Conservation (phyloP, 208 protist genomes). For the Wallacemonas sp. region DNA sequence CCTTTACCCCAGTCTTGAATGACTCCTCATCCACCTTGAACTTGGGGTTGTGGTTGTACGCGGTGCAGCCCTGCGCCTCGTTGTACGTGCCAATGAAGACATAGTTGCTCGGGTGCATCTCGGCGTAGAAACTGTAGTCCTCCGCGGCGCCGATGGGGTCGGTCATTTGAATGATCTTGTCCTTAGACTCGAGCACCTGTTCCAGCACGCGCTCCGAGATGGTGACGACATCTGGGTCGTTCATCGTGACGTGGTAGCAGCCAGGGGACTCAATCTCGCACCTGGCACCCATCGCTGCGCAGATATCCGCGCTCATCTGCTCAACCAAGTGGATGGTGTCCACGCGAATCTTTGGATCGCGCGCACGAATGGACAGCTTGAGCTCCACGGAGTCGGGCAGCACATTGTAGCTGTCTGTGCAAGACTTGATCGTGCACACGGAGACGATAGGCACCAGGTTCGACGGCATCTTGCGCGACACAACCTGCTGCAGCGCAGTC, state of each 20-base stretch:
- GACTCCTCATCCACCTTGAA: constrained; percentile 56
- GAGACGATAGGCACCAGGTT: constrained; percentile 45
- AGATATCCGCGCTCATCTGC: constrained; percentile 36
- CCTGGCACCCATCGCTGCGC: constrained; percentile 28
- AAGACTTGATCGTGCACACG: constrained; percentile 36
- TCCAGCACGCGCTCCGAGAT: constrained; percentile 36
- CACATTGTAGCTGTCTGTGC: constrained; percentile 59
- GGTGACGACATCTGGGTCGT: constrained; percentile 35
- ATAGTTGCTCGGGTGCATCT: constrained; percentile 42
- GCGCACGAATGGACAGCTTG: constrained; percentile 47
- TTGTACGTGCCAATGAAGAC: constrained; percentile 51
- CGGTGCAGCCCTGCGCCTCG: constrained; percentile 24
- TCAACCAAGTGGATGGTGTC: constrained; percentile 27
- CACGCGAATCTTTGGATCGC: constrained; percentile 31
- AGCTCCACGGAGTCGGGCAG: constrained; percentile 51
- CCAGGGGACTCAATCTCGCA: constrained; percentile 32
- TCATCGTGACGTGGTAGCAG: constrained; percentile 49
- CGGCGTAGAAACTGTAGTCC: constrained; percentile 51
- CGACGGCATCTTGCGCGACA: constrained; percentile 45
- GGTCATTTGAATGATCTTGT: constrained; percentile 30
- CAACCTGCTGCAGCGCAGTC: constrained; percentile 47
- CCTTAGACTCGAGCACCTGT: constrained; percentile 25
- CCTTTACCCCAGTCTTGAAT: constrained; percentile 53
- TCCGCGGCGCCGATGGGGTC: constrained; percentile 35
- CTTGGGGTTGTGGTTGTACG: constrained; percentile 46